Evolutionary conservation across 257 asterid species (phyloP).

Genomic region (Nicotiana sylvestris): DNA sequence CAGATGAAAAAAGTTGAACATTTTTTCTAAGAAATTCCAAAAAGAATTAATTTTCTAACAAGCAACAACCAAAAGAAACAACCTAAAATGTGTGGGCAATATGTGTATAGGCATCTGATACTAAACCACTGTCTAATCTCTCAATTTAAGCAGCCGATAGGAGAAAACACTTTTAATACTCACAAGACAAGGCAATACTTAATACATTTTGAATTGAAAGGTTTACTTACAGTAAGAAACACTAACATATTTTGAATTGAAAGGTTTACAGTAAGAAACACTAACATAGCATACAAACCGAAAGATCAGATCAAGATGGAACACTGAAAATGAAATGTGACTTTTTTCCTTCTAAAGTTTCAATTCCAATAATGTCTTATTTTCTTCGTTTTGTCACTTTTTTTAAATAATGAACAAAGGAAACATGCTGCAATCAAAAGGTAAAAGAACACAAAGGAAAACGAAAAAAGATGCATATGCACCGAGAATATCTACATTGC

Average conservation of each 20-base stretch:
- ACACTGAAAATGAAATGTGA: background rate
- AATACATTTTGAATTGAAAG: background rate
- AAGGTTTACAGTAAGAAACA: background rate
- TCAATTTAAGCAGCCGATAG: background rate
- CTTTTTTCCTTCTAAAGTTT: background rate
- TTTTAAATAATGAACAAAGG: background rate
- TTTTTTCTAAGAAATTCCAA: background rate
- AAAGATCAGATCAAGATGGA: conserved; percentile 4
- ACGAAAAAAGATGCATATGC: background rate
- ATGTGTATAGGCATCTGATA: background rate
- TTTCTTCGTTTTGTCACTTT: background rate
- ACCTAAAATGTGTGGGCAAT: background rate
- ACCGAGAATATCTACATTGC: background rate
- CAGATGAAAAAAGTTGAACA: background rate
- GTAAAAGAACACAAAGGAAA: background rate
- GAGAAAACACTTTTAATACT: background rate
- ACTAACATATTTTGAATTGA: background rate
- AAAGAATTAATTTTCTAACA: background rate
- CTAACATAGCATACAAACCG: background rate
- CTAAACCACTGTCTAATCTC: background rate
- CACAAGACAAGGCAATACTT: background rate
- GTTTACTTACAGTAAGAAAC: background rate
- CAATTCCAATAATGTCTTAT: background rate
- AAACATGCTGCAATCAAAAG: background rate
- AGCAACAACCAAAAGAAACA: background rate